Evolutionary conservation across 1,284 basidiomycete species (phyloP).

Genomic region (Ganoderma leucocontextum): DNA sequence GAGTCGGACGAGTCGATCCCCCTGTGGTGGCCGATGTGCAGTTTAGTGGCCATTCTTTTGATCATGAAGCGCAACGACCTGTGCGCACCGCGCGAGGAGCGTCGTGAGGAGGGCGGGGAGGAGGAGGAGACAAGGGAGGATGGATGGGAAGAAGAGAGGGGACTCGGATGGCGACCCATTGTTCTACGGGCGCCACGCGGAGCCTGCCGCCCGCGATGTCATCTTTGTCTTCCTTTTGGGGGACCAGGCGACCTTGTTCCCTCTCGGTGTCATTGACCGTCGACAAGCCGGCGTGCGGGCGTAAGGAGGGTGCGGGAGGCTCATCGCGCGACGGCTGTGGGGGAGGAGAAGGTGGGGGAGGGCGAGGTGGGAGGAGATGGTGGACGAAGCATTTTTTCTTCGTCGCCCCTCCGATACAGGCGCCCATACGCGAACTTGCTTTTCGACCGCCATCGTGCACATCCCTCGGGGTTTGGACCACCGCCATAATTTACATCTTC

Average conservation of each 20-base stretch:
- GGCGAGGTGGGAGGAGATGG: no score
- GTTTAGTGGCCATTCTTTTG: conserved; percentile 53
- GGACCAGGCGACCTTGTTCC: conserved; percentile 18
- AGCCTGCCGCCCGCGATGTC: conserved; percentile 25
- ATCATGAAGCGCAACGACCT: conserved; percentile 43
- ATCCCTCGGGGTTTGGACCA: no score
- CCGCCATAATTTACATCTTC: no score
- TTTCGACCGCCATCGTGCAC: no score
- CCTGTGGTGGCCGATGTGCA: conserved; percentile 40
- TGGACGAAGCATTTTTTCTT: no score
- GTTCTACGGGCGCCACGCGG: conserved; percentile 31
- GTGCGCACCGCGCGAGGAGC: conserved; percentile 26
- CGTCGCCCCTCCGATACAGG: no score
- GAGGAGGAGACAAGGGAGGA: conserved; percentile 15
- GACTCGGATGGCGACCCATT: conserved; percentile 24
- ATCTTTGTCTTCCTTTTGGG: conserved; percentile 26
- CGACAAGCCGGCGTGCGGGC: not conserved
- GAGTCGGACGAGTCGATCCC: conserved; percentile 32
- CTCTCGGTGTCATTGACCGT: not conserved
- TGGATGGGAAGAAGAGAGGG: conserved; percentile 21
- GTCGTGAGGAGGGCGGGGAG: conserved; percentile 12
- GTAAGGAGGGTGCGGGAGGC: not conserved
- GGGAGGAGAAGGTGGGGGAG: not conserved
- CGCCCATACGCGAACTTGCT: no score
- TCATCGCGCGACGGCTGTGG: not conserved